A percentile compares a stretch with the other conserved stretches of the same genome.
Conservation (phyloP, 306 rosid species). For the Gleditsia sinensis region DNA sequence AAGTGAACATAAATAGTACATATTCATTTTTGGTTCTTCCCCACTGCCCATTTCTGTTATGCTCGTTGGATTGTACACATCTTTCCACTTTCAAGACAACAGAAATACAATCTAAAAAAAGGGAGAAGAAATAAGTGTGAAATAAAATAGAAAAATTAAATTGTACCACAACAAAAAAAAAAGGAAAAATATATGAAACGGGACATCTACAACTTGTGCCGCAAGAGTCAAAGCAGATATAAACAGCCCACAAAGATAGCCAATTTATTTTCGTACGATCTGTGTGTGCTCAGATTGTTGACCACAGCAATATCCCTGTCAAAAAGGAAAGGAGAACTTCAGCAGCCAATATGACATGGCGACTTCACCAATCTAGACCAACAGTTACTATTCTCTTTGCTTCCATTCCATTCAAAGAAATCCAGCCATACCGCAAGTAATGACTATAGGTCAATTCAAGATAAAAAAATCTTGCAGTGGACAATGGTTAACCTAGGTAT, state of each 20-base stretch:
- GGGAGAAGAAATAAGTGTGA: too few species aligned
- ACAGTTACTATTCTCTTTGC: slow-evolving; percentile 4
- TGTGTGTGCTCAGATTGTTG: slow-evolving; percentile 33
- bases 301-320: slow-evolving; percentile 43
- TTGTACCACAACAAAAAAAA: slow-evolving; percentile 18
- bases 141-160: slow-evolving; percentile 33
- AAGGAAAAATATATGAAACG: slow-evolving; percentile 17
- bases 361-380: not conserved
- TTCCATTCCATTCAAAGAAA: slow-evolving; percentile 27
- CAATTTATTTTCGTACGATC: slow-evolving; percentile 36
- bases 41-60: slow-evolving; percentile 26
- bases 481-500: slow-evolving; percentile 3
- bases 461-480: not conserved
- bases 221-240: slow-evolving; percentile 43
- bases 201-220: slow-evolving; percentile 53
- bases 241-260: slow-evolving; percentile 40
- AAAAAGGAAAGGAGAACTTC: slow-evolving; percentile 33
- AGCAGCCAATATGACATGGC: slow-evolving; percentile 29
- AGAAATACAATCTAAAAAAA: too few species aligned
- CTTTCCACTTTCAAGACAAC: slow-evolving; percentile 46
- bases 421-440: slow-evolving; percentile 27
- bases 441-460: slow-evolving; percentile 19
- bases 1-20: slow-evolving; percentile 35
- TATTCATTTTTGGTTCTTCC: too few species aligned
- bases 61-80: slow-evolving; percentile 56